Percentiles rank a stretch among this genome's conserved stretches.
Conservation (phyloP, 495 filamentous ascomycete genomes). For the Apodospora peruviana region DNA sequence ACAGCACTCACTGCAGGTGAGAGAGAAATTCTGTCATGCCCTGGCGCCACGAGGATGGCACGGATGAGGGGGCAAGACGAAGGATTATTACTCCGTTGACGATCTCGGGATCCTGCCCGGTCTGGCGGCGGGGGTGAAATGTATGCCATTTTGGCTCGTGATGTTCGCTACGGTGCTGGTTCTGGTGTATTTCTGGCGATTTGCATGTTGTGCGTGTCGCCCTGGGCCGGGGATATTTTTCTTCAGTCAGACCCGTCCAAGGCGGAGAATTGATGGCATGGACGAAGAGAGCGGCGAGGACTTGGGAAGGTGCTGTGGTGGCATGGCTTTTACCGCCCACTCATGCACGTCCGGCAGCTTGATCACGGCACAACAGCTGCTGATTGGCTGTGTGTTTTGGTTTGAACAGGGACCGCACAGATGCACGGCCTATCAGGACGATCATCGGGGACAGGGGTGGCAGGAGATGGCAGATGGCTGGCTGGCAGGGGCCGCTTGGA, state of each 20-base stretch:
- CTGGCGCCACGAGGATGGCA: no score
- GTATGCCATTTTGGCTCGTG: not conserved
- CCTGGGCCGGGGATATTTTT: no score
- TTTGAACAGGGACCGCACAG: conserved; percentile 5
- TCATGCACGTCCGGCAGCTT: conserved; percentile 28
- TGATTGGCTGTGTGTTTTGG: conserved; percentile 27
- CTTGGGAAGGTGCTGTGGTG: conserved; percentile 15
- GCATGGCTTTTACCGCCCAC: conserved; percentile 31
- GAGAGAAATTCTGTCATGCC: no score
- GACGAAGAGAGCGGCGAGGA: not conserved
- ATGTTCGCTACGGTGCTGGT: not conserved
- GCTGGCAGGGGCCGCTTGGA: conserved; percentile 10
- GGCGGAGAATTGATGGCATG: not conserved
- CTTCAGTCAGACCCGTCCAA: no score
- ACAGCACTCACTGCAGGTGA: no score
- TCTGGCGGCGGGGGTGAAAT: not conserved
- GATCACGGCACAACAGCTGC: conserved; percentile 20
- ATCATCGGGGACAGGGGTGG: conserved; percentile 20
- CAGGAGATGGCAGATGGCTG: no score
- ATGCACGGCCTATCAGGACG: conserved; percentile 15
- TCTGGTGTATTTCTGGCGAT: not conserved
- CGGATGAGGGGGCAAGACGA: no score
- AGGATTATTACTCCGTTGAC: no score
- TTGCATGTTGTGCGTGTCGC: no score
- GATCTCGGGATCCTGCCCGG: not conserved